Conservation (phyloP, 2,329 filamentous ascomycete genomes). For the Helminthosporium solani region DNA sequence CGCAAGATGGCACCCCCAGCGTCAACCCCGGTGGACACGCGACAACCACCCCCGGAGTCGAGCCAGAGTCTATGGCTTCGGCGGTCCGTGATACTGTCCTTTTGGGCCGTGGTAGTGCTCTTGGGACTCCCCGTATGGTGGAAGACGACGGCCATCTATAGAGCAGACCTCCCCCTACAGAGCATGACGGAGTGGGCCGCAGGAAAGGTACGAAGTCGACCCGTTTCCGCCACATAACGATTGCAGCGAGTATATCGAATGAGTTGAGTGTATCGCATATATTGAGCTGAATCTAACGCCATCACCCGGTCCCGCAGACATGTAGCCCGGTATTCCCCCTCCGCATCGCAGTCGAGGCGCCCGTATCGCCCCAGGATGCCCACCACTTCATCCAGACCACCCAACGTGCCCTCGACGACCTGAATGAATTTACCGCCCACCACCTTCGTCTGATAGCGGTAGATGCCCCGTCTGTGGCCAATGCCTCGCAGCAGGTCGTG, state of each 20-base stretch:
- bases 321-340: constrained; percentile 88
- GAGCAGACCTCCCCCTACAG: constrained; percentile 77
- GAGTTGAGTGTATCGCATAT: too few relatives aligned
- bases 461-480: constrained; percentile 30
- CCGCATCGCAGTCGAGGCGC: constrained; percentile 73
- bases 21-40: background rate
- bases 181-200: constrained; percentile 91
- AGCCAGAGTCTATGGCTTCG: constrained; percentile 68
- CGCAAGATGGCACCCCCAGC: constrained; percentile 28
- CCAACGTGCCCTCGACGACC: constrained; percentile 81
- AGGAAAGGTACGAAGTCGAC: constrained; percentile 64
- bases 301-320: constrained; percentile 63
- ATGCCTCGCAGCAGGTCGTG: constrained; percentile 34
- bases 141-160: constrained; percentile 88
- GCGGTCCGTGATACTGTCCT: constrained; percentile 75
- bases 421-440: constrained; percentile 83
- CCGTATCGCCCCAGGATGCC: constrained; percentile 66
- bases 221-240: background rate
- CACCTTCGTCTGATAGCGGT: constrained; percentile 72
- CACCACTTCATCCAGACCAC: constrained; percentile 75
- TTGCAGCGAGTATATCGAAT: too few relatives aligned
- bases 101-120: constrained; percentile 82
- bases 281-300: too few relatives aligned
- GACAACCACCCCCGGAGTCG: constrained; percentile 73
- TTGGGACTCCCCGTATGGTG: constrained; percentile 94